Conservation (phyloP, 2,329 filamentous ascomycete species). For the Arthrinium phaeospermum region DNA sequence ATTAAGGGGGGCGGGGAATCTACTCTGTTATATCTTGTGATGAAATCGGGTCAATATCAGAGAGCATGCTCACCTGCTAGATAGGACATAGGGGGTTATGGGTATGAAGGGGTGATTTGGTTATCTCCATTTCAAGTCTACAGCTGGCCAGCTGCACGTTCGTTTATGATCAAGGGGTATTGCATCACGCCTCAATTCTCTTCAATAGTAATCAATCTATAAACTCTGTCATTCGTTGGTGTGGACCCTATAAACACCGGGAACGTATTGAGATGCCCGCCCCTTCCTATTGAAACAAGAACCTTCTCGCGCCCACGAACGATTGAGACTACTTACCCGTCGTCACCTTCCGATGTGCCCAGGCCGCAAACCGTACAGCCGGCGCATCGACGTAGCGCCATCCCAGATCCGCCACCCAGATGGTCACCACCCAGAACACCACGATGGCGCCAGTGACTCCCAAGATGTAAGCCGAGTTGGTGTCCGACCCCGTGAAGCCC, state of each 20-base stretch:
- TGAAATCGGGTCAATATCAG: background rate
- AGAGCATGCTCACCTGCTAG: background rate
- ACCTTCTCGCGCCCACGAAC: background rate
- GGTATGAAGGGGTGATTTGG: background rate
- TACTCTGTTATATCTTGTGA: too few relatives aligned
- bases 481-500: constrained; percentile 24
- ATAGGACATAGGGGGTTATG: background rate
- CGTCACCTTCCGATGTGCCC: constrained; percentile 25
- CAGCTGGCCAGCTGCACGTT: constrained; percentile 18
- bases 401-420: constrained; percentile 31
- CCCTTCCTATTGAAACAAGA: background rate
- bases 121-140: background rate
- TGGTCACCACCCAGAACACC: constrained; percentile 28
- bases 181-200: background rate
- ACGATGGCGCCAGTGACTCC: constrained; percentile 25
- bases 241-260: background rate
- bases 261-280: background rate
- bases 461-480: constrained; percentile 25
- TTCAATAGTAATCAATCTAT: background rate
- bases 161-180: background rate
- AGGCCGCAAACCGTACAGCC: constrained; percentile 29
- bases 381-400: constrained; percentile 32
- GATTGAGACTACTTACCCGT: background rate
- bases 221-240: background rate
- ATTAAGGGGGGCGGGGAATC: background rate